Evolutionary conservation across 495 filamentous ascomycete species (phyloP).

Genomic region (Immersiella caudata): DNA sequence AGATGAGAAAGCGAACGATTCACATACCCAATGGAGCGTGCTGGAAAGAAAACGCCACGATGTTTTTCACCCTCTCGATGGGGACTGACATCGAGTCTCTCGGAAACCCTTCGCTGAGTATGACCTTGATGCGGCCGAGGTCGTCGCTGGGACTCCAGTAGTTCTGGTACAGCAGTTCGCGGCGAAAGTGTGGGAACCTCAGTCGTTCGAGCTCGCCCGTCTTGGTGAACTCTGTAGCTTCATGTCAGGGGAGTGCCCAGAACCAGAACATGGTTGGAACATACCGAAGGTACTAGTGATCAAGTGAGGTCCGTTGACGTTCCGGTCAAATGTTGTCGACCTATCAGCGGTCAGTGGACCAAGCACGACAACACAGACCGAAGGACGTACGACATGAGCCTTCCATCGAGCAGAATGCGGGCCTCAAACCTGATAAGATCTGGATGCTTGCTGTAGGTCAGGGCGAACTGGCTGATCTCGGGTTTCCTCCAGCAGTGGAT

Average conservation of each 20-base stretch:
- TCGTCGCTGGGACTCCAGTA: slow-evolving; percentile 74
- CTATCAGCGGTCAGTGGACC: slow-evolving; percentile 33
- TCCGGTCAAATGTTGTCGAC: slow-evolving; percentile 57
- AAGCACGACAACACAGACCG: neutral
- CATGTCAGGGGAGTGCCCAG: slow-evolving; percentile 9
- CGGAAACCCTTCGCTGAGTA: slow-evolving; percentile 74
- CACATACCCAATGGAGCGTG: slow-evolving; percentile 76
- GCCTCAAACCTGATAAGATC: slow-evolving; percentile 67
- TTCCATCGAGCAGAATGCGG: slow-evolving; percentile 72
- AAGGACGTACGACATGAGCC: slow-evolving; percentile 60
- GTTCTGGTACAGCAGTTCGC: slow-evolving; percentile 68
- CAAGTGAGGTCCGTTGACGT: slow-evolving; percentile 62
- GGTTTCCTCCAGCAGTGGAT: slow-evolving; percentile 81
- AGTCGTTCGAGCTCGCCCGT: slow-evolving; percentile 64
- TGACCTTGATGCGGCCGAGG: slow-evolving; percentile 73
- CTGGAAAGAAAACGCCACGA: slow-evolving; percentile 82
- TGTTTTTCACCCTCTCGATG: slow-evolving; percentile 72
- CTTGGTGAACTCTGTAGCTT: slow-evolving; percentile 59
- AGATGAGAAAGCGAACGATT: neutral
- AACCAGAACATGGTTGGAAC: neutral
- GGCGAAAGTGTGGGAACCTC: slow-evolving; percentile 74
- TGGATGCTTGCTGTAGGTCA: slow-evolving; percentile 61
- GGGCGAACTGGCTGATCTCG: slow-evolving; percentile 61
- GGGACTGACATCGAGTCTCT: slow-evolving; percentile 52
- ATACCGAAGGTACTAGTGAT: slow-evolving; percentile 55